These are phyloP conservation scores for Inga leiocalycina DNA, from an alignment of 306 rosid genomes.

Conservation along the genomic window DNA sequence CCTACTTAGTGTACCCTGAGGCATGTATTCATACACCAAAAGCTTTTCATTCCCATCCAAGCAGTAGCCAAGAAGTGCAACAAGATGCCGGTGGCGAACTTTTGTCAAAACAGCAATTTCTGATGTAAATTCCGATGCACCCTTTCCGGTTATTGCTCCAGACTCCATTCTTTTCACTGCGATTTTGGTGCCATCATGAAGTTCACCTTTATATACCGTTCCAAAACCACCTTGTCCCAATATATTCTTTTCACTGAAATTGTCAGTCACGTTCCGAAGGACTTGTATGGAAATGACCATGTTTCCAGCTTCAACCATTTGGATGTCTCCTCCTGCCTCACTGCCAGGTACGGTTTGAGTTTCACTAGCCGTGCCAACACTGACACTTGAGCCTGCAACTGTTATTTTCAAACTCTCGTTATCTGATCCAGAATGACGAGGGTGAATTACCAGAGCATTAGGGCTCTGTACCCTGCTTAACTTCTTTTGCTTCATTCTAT, in stretches of 20 bases:
- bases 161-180: slow-evolving; percentile 92
- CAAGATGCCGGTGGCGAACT: slow-evolving; percentile 90
- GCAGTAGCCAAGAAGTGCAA: slow-evolving; percentile 90
- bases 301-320: slow-evolving; percentile 91
- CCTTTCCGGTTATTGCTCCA: slow-evolving; percentile 81
- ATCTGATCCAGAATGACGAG: slow-evolving; percentile 83
- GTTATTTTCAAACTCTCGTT: slow-evolving; percentile 87
- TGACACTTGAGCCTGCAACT: slow-evolving; percentile 87
- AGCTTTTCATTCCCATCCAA: slow-evolving; percentile 90
- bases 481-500: slow-evolving; percentile 67
- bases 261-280: slow-evolving; percentile 67
- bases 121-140: slow-evolving; percentile 72
- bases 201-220: slow-evolving; percentile 82
- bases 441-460: slow-evolving; percentile 72
- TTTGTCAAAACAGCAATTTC: slow-evolving; percentile 90
- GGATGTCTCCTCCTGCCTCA: slow-evolving; percentile 76
- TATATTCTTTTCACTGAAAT: slow-evolving; percentile 74
- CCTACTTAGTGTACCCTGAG: slow-evolving; percentile 89
- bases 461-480: slow-evolving; percentile 90
- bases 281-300: slow-evolving; percentile 95
- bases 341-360: slow-evolving; percentile 51
- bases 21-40: slow-evolving; percentile 91
- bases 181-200: slow-evolving; percentile 84
- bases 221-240: slow-evolving; percentile 89
- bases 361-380: slow-evolving; percentile 76